Evolutionary conservation across 768 basidiomycete genomes (phyloP), one percentile per base, ranked within the genome.

Genomic region (Boletus edulis): DNA sequence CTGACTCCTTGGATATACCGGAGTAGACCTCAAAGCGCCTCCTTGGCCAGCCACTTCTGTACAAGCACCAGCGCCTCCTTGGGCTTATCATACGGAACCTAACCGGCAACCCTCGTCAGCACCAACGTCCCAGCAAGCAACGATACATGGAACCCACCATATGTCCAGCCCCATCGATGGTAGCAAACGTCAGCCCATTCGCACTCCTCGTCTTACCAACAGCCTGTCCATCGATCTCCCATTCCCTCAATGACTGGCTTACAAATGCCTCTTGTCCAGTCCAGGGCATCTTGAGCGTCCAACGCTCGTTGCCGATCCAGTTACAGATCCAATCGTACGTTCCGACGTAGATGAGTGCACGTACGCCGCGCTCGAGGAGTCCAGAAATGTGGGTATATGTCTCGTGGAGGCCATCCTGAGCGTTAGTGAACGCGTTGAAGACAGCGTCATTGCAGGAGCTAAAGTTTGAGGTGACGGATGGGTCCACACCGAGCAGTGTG

Each of bases 291-390:
- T 79, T 74, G 47, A 89, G 80, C 8, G 86, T 81, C 91, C 91
- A 92, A 40, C 82, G 75, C 63, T 82, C 82, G 70, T 92, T 93
- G 15, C 86, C 84, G 29, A 89, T 72, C 82, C 83, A 88, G 65
- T 90, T 89, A 65, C 88, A 91, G 57, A 86, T 86, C 86, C 86
- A 89, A 62, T 89, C 86, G 58, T 85, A 86, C 42, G 82, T 86
- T 18, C 87, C 87, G 1, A 84, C 85, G 58, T 90, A 90, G 45
- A 87, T 84, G 40, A 93, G 77, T 35, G 90, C 73, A 6, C 84
- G 81, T 18, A 94, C 71, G 1, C 86, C 86, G n/a, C 89, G 80
- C 55, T 93, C 89, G 10, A 93, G 79, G 38, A 93, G 80, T 12
- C 54, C 69, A 18, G 76, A 66, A 57, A 80, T 63, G 52, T 81